Percentiles rank a stretch among this genome's conserved stretches.
phyloP scores from a whole-genome alignment of 108 stramenopile species.

The Ochromonas danica region DNA sequence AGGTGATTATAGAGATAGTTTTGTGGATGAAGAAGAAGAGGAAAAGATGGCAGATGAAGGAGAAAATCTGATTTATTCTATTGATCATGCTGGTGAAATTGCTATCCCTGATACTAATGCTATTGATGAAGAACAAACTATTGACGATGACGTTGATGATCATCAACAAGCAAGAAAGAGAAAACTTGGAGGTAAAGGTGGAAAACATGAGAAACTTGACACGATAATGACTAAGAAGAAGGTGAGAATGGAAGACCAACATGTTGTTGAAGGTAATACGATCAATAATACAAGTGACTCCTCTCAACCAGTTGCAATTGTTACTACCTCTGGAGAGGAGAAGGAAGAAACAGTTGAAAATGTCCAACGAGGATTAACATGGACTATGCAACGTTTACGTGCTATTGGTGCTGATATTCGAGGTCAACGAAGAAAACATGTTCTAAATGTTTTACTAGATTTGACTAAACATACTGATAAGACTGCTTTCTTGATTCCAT shows the following conservation, averaged over 20 bases:
- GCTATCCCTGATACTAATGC: not conserved
- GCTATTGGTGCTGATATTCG: constrained; percentile 20
- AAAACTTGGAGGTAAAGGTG: too few species aligned
- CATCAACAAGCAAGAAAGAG: not conserved
- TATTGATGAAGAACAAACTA: not conserved
- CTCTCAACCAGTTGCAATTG: too few species aligned
- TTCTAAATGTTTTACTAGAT: constrained; percentile 1
- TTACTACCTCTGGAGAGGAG: too few species aligned
- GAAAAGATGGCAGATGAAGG: too few species aligned
- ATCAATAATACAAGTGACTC: not conserved
- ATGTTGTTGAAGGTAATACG: not conserved
- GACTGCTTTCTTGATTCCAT: too few species aligned
- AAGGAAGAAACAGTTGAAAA: too few species aligned
- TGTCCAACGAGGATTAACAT: not conserved
- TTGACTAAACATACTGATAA: too few species aligned
- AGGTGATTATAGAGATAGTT: too few species aligned
- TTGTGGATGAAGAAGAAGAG: too few species aligned
- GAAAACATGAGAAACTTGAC: not conserved
- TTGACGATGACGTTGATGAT: not conserved
- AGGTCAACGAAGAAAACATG: not conserved
- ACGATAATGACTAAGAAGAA: not conserved
- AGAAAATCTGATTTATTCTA: too few species aligned
- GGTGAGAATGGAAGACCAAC: not conserved
- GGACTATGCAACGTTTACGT: constrained; percentile 31
- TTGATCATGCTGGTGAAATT: not conserved